phyloP scores from a whole-genome alignment of 106 monocot species.

The Phalaenopsis aphrodite region DNA sequence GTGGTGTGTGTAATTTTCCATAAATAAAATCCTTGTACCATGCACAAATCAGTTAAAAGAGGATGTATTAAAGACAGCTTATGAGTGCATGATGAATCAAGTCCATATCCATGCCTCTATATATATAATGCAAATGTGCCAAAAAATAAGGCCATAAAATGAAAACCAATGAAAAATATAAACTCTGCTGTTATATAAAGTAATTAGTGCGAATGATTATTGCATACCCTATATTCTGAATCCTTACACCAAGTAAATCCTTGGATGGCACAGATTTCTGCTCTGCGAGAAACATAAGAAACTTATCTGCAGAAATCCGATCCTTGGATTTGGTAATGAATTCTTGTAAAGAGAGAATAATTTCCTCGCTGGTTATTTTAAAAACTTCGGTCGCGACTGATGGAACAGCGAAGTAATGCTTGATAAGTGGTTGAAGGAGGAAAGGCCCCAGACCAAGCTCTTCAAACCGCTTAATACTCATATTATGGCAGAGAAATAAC shows the following conservation, averaged over 20 bases:
- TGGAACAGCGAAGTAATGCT: slow-evolving; percentile 66
- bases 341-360: slow-evolving; percentile 28
- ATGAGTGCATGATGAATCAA: background rate
- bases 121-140: background rate
- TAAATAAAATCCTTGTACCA: background rate
- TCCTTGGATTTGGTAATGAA: slow-evolving; percentile 34
- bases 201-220: background rate
- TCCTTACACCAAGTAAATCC: slow-evolving; percentile 79
- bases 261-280: slow-evolving; percentile 38
- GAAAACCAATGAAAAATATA: background rate
- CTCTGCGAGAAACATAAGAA: slow-evolving; percentile 52
- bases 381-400: slow-evolving; percentile 33
- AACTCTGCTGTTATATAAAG: background rate
- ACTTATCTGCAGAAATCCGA: slow-evolving; percentile 33
- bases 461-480: slow-evolving; percentile 65
- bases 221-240: slow-evolving; percentile 71
- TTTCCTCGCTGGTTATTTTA: slow-evolving; percentile 61
- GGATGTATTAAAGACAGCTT: background rate
- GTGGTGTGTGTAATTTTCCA: no score
- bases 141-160: background rate
- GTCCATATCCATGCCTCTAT: background rate
- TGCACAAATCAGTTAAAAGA: background rate
- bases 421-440: slow-evolving; percentile 44
- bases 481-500: slow-evolving; percentile 62
- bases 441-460: slow-evolving; percentile 81